Base-by-base conservation (phyloP, 78 protist species). In the Polysphondylium violaceum region DNA sequence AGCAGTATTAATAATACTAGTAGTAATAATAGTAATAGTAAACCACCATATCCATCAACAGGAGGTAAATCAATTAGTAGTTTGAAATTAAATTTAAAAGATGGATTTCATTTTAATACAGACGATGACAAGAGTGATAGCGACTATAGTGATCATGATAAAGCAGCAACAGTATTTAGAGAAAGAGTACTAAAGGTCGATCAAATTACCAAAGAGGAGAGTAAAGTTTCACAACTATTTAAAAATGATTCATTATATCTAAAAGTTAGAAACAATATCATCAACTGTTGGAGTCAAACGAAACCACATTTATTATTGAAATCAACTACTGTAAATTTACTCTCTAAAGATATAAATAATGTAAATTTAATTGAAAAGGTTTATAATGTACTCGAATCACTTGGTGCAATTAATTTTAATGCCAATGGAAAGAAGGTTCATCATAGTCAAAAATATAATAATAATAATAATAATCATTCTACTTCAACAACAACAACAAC, bases 341-440 rank as follows among this genome's bases (percentile, higher is more conserved):
- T 88, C n/a, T n/a, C n/a, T 21, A 60, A 60, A 59, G 81, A 87
- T 21, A 58, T 72, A 44, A 75, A 87, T 51, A 87, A 88, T 88
- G 86, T 75, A 8, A 88, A 88, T 75, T 74, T 78, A 19, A 88
- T 88, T 60, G 86, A 86, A 14, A 44, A 83, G 61, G 93, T 87
- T 23, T 76, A 74, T 58, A 35, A 41, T 19, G 73, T 76, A 47
- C 33, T 87, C 17, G 93, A 87, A 64, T 40, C 75, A 9, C 65
- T 72, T 25, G 94, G 87, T 31, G 86, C 33, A 16, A 88, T 88
- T 35, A 88, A 88, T 40, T 76, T 67, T 50, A 64, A 64, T 71
- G 35, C 64, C 21, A 17, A 41, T 50, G 44, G 73, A 2, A 56
- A 29, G 8, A 36, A 61, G 23, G 16, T 25, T 25, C 35, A 35